Evolutionary conservation across 2,329 filamentous ascomycete species (phyloP).

Genomic region (Epichloe bromicola): DNA sequence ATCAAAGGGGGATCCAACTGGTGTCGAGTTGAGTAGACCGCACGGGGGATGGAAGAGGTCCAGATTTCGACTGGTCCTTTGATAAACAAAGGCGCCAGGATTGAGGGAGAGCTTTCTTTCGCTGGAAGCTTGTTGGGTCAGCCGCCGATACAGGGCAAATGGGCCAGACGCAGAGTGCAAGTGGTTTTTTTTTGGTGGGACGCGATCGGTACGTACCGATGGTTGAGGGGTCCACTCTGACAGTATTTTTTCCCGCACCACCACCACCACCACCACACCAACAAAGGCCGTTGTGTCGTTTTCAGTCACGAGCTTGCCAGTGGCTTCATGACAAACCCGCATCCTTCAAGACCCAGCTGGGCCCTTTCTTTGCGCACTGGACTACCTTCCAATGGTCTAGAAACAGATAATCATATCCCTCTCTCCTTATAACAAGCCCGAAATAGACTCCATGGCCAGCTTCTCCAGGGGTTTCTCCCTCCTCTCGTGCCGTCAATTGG

Average conservation of each 20-base stretch:
- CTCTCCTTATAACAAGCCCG: not conserved
- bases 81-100: slow-evolving; percentile 5
- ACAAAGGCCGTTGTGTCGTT: not conserved
- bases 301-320: not conserved
- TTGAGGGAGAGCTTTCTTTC: not conserved
- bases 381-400: not conserved
- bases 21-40: not conserved
- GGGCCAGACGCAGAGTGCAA: slow-evolving; percentile 12
- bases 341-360: not conserved
- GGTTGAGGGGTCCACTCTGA: slow-evolving; percentile 2
- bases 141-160: slow-evolving; percentile 15
- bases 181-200: slow-evolving; percentile 18
- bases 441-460: slow-evolving; percentile 16
- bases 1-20: not conserved
- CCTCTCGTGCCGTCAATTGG: slow-evolving; percentile 14
- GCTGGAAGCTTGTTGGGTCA: slow-evolving; percentile 20
- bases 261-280: not conserved
- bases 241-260: not conserved
- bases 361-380: not conserved
- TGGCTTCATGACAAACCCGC: not conserved
- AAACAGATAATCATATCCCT: not conserved
- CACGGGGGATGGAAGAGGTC: slow-evolving; percentile 6
- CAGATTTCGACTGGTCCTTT: slow-evolving; percentile 6
- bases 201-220: slow-evolving; percentile 3
- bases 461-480: slow-evolving; percentile 17